Evolutionary conservation across 2,329 filamentous ascomycete genomes (phyloP).

Genomic region (Lachnellula subtilissima): DNA sequence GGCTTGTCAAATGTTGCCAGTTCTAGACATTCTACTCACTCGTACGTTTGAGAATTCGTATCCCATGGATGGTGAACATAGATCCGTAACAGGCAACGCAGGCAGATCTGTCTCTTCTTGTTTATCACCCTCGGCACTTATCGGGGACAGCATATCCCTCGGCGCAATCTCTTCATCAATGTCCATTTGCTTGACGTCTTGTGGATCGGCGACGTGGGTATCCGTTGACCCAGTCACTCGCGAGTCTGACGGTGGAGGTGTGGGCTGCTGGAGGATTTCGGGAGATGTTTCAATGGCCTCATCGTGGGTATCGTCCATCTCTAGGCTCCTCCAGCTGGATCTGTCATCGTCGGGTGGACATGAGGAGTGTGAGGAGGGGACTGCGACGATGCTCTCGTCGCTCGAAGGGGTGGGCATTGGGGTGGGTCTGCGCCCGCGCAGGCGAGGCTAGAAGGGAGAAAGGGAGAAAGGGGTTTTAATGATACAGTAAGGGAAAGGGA

Average conservation of each 20-base stretch:
- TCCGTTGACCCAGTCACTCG: conserved; percentile 24
- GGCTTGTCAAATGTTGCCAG: background rate
- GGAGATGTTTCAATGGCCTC: conserved; percentile 22
- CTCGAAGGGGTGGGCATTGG: conserved; percentile 34
- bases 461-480: conserved; percentile 21
- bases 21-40: conserved; percentile 37
- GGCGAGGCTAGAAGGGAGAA: conserved; percentile 19
- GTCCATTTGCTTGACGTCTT: conserved; percentile 37
- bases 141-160: conserved; percentile 30
- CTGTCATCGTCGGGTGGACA: conserved; percentile 41
- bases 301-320: conserved; percentile 30
- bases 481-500: conserved; percentile 27
- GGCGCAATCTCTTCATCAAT: conserved; percentile 34
- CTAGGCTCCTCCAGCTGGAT: conserved; percentile 31
- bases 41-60: conserved; percentile 52
- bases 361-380: conserved; percentile 31
- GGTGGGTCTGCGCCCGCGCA: conserved; percentile 26
- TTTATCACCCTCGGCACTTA: conserved; percentile 36
- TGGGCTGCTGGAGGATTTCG: conserved; percentile 28
- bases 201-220: conserved; percentile 32
- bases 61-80: conserved; percentile 42
- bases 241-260: conserved; percentile 25
- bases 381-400: conserved; percentile 22
- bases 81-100: conserved; percentile 27
- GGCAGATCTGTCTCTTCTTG: conserved; percentile 33